Base-by-base conservation (phyloP, 768 basidiomycete genomes). In the Boletus huronensis region DNA sequence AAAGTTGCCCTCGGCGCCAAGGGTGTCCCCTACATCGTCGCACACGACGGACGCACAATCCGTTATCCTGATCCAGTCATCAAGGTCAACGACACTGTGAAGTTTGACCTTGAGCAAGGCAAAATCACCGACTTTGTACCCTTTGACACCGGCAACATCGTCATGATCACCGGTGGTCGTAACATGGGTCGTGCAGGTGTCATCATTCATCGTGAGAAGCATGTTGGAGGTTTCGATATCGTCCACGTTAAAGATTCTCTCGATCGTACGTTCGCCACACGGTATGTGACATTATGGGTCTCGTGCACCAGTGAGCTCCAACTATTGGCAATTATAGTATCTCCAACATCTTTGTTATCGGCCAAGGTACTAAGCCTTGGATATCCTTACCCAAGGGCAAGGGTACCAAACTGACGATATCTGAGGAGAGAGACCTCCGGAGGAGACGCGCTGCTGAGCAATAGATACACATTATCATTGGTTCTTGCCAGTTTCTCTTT, bases 141-240 rank as follows among this genome's bases (percentile, higher is more conserved):
- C 75, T 99, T 98, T 72, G 97, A 98, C 71, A 92, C 91, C 39
- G 95, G 96, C 56, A 97, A 98, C 80, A 84, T 96, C 60, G 93
- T 91, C 73, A 92, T 96, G 82, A 83, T 97, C 77, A 99, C 97
- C 58, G 97, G 97, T 70, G 97, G 97, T 59, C 93, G 96, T 73
- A 99, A 98, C 87, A 98, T 98, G 93, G 97, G 97, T 62, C 86
- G 97, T 78, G 90, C 87, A 53, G 97, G 97, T 78, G 84, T 93
- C 59, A 97, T 99, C 67, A 85, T 93, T 49, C 92, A 96, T 79
- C 84, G 90, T 63, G 97, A 98, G 82, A 93, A 93, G 79, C 97
- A 98, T 75, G 77, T 92, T 62, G 97, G 97, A 73, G 96, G 95
- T 59, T 98, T 95, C 76, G 97, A 99, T 77, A 98, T 99, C 57